Percentiles rank a stretch among this genome's conserved stretches.
phyloP scores from a whole-genome alignment of 352 stramenopile species.

The Lagenidium sp. region DNA sequence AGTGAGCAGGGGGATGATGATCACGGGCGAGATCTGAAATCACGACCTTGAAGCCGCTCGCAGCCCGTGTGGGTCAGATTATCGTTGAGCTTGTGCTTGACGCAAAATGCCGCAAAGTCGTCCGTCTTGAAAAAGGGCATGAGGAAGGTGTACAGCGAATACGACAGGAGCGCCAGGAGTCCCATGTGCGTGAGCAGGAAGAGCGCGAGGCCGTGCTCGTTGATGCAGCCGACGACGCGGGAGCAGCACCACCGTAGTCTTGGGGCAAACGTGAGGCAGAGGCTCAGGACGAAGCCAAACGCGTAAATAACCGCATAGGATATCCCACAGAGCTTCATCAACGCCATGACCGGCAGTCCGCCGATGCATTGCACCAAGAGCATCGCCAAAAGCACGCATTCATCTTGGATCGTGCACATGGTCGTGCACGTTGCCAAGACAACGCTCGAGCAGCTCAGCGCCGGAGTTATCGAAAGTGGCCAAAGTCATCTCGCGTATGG shows the following conservation, averaged over 20 bases:
- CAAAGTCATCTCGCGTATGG: too few relatives aligned
- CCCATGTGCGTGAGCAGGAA: constrained; percentile 29
- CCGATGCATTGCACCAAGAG: constrained; percentile 25
- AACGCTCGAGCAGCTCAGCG: too few relatives aligned
- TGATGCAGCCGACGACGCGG: constrained; percentile 19
- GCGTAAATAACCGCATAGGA: constrained; percentile 21
- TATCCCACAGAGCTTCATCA: constrained; percentile 37
- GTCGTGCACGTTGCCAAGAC: neutral
- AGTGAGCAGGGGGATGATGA: neutral
- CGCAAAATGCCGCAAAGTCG: constrained; percentile 22
- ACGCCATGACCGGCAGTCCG: constrained; percentile 32
- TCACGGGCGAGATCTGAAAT: neutral
- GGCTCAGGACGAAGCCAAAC: constrained; percentile 26
- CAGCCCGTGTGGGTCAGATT: constrained; percentile 37
- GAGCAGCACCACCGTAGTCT: constrained; percentile 26
- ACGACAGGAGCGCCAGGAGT: constrained; percentile 27
- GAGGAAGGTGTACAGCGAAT: constrained; percentile 27
- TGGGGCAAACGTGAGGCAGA: constrained; percentile 31
- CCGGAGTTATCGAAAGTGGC: too few relatives aligned
- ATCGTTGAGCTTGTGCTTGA: constrained; percentile 20
- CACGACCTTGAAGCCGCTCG: constrained; percentile 26
- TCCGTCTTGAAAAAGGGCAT: constrained; percentile 22
- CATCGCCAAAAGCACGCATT: constrained; percentile 35
- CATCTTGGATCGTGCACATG: constrained; percentile 38
- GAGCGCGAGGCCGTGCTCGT: constrained; percentile 31